Evolutionary conservation across 2,329 filamentous ascomycete genomes (phyloP), one percentile per base, ranked within the genome.

Genomic region (Colletotrichum neosansevieriae): DNA sequence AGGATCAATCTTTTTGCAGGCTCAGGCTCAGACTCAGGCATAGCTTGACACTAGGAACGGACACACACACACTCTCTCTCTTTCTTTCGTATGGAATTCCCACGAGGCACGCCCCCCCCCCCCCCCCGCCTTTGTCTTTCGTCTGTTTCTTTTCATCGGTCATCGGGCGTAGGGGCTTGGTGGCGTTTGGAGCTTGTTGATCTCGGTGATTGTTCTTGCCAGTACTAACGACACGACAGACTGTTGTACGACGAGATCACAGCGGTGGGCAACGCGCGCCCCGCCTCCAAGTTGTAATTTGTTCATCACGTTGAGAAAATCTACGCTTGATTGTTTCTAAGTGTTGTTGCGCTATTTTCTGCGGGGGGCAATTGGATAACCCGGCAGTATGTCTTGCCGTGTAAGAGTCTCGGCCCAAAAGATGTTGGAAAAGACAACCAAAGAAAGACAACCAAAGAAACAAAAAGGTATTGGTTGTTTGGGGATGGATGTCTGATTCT

Each of bases 191-290:
- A 17, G 44, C 54, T 67, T 45, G 6, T 44, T 21, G 4, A 17
- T 50, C 53, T 47, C 69, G 51, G 44, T 29, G 17, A 68, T 74
- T 58, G 2, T 29, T 29, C 29, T 29, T 7, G 76, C 72, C 34
- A 21, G n/a, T 51, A 21, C 51, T 54, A 24, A 54, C 24, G 38
- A 47, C 34, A 29, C 34, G 59, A 34, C 70, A 96, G 92, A 59
- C 82, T 97, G 73, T 82, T 97, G 58, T 97, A 97, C 81, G 93
- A 95, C 75, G 93, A 96, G 80, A 96, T 97, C 77, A 94, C 93
- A 17, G 88, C 89, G 69, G 86, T 92, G 66, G 92, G 92, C 71
- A 81, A 84, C 67, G 85, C 89, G 6, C 79, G 76, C 50, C 83
- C 85, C 66, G 89, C 88, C 69, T 88, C 89, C n/a, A 91, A 91